phyloP scores from a whole-genome alignment of 2,329 filamentous ascomycete species.

The Fusarium xylarioides region DNA sequence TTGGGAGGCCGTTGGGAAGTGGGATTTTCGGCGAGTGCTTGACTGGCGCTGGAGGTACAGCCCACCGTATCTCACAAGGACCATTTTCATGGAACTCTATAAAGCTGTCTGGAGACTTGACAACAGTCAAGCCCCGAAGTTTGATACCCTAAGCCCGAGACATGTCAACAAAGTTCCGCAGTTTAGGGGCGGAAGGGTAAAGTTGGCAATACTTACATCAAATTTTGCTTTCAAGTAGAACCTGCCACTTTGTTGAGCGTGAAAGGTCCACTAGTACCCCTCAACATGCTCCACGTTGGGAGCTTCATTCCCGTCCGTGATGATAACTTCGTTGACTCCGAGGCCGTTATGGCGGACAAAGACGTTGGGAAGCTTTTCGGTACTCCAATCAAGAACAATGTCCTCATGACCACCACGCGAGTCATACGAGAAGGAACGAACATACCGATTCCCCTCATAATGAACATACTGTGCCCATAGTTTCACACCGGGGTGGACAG shows the following conservation, averaged over 20 bases:
- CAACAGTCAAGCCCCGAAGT: accelerated
- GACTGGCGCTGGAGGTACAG: accelerated
- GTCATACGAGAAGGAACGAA: background rate
- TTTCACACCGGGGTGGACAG: accelerated
- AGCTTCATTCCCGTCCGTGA: accelerated
- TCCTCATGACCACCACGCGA: background rate
- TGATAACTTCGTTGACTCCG: accelerated
- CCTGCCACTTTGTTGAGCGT: background rate
- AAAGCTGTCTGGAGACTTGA: too few species aligned
- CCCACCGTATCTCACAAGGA: background rate
- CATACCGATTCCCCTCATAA: background rate
- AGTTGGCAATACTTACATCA: background rate
- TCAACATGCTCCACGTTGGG: accelerated
- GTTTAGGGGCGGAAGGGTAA: too few species aligned
- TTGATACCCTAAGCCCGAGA: background rate
- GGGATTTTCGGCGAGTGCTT: background rate
- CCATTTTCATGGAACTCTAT: accelerated
- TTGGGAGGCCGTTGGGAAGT: accelerated
- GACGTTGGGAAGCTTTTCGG: accelerated
- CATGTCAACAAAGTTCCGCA: too few species aligned
- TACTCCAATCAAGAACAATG: background rate
- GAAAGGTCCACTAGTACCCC: background rate
- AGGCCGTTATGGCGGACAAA: background rate
- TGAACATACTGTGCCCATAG: background rate
- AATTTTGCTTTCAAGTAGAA: background rate